These are phyloP conservation scores for Rhizophora apiculata DNA, from an alignment of 345 rosid genomes.

Conservation along the genomic window DNA sequence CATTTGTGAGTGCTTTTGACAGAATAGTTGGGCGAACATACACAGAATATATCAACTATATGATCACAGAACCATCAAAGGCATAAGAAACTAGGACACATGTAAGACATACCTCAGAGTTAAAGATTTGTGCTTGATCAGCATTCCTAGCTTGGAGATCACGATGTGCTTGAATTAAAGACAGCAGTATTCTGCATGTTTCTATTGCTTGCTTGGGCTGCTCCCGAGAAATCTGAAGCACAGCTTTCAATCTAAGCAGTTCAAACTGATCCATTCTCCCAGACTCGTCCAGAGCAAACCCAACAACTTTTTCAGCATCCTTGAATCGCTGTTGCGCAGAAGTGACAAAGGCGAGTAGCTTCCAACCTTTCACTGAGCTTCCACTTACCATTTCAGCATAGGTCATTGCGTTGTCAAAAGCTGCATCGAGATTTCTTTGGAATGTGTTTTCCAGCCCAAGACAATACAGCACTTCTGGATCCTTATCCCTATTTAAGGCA, in stretches of 20 bases:
- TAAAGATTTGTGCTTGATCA: slow-evolving; percentile 22
- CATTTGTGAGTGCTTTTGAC: not conserved
- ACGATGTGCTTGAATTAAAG: slow-evolving; percentile 66
- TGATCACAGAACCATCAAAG: not conserved
- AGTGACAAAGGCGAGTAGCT: slow-evolving; percentile 59
- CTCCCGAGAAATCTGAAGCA: slow-evolving; percentile 75
- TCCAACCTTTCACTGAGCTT: slow-evolving; percentile 58
- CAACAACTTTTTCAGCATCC: no score
- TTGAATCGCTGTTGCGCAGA: slow-evolving; percentile 20
- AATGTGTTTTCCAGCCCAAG: slow-evolving; percentile 67
- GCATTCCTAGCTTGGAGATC: slow-evolving; percentile 40
- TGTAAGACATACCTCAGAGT: slow-evolving; percentile 38
- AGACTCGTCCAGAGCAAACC: slow-evolving; percentile 63
- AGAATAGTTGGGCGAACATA: no score
- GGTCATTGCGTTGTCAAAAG: not conserved
- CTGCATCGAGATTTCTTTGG: slow-evolving; percentile 67
- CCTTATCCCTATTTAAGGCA: slow-evolving; percentile 40
- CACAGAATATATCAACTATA: no score
- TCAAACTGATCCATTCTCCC: slow-evolving; percentile 58
- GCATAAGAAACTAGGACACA: not conserved
- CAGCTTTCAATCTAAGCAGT: slow-evolving; percentile 74
- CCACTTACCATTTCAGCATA: slow-evolving; percentile 53
- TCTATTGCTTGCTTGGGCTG: slow-evolving; percentile 85
- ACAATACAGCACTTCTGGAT: slow-evolving; percentile 52
- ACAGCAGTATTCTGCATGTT: slow-evolving; percentile 70